Conservation (phyloP, 768 basidiomycete genomes). For the Crassisporium funariophilum region DNA sequence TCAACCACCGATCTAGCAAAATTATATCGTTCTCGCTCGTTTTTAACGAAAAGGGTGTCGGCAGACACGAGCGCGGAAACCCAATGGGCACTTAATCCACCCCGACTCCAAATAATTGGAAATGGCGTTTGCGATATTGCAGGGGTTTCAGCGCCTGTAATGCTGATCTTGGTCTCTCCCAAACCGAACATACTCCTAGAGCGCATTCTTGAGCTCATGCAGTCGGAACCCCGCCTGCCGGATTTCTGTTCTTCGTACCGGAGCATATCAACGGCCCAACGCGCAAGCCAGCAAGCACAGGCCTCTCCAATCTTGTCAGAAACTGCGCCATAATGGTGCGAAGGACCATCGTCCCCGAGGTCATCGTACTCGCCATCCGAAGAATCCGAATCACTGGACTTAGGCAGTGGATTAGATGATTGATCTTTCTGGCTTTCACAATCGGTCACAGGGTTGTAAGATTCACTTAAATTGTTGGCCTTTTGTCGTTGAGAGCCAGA, state of each 20-base stretch:
- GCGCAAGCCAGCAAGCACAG: constrained; percentile 81
- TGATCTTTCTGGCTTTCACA: constrained; percentile 7
- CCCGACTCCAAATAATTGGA: constrained; percentile 71
- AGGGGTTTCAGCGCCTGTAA: no score
- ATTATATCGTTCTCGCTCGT: constrained; percentile 80
- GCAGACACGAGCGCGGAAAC: constrained; percentile 72
- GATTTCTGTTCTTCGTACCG: constrained; percentile 44
- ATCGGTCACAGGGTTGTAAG: background rate
- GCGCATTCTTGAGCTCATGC: constrained; percentile 5
- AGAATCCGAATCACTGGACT: constrained; percentile 13
- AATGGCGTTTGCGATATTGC: constrained; percentile 1
- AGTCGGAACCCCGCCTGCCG: background rate
- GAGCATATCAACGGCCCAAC: constrained; percentile 87
- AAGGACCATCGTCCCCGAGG: constrained; percentile 29
- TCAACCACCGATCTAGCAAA: constrained; percentile 78
- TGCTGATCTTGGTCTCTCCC: background rate
- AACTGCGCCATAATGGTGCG: constrained; percentile 82
- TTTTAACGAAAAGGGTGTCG: constrained; percentile 77
- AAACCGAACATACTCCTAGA: constrained; percentile 22
- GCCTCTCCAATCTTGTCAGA: constrained; percentile 93
- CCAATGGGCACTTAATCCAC: constrained; percentile 76
- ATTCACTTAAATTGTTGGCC: background rate
- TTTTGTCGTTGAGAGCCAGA: background rate
- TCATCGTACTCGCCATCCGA: constrained; percentile 20
- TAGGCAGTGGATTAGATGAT: background rate